These are phyloP conservation scores for Xylariomycetidae sp. DNA, from an alignment of 2,329 filamentous ascomycete species.

Conservation along the genomic window DNA sequence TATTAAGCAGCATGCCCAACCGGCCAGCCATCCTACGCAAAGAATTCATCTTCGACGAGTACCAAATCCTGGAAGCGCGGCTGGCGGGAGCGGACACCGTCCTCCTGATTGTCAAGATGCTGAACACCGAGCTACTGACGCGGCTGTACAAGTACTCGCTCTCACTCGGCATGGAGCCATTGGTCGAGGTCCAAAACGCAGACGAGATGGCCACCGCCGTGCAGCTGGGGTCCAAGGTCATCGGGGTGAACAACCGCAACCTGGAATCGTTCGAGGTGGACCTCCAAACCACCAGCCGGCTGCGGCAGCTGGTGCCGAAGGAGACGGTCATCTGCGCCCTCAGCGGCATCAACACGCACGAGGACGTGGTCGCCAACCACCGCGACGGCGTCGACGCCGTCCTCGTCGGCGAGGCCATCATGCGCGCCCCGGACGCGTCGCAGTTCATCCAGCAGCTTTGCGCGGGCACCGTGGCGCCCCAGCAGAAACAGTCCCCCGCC, in stretches of 20 bases:
- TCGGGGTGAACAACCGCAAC: constrained; percentile 97
- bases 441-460: constrained; percentile 81
- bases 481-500: constrained; percentile 28
- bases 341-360: constrained; percentile 83
- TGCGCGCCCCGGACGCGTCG: constrained; percentile 79
- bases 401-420: constrained; percentile 90
- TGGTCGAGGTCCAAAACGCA: constrained; percentile 92
- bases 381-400: constrained; percentile 88
- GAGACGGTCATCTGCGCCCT: constrained; percentile 87
- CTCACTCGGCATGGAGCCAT: constrained; percentile 90
- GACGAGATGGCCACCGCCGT: constrained; percentile 90
- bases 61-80: constrained; percentile 92
- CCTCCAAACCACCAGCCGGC: constrained; percentile 79
- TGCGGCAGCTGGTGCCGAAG: constrained; percentile 80
- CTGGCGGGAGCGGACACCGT: constrained; percentile 92
- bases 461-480: constrained; percentile 41
- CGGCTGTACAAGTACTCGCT: constrained; percentile 82
- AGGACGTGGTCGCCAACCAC: constrained; percentile 84
- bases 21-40: constrained; percentile 88
- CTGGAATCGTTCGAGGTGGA: constrained; percentile 96
- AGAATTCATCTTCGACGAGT: constrained; percentile 97
- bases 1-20: constrained; percentile 85
- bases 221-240: constrained; percentile 78
- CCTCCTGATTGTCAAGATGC: constrained; percentile 96
- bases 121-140: constrained; percentile 66